Evolutionary conservation across 2,329 filamentous ascomycete genomes (phyloP).

Genomic region (Cercospora janseana): DNA sequence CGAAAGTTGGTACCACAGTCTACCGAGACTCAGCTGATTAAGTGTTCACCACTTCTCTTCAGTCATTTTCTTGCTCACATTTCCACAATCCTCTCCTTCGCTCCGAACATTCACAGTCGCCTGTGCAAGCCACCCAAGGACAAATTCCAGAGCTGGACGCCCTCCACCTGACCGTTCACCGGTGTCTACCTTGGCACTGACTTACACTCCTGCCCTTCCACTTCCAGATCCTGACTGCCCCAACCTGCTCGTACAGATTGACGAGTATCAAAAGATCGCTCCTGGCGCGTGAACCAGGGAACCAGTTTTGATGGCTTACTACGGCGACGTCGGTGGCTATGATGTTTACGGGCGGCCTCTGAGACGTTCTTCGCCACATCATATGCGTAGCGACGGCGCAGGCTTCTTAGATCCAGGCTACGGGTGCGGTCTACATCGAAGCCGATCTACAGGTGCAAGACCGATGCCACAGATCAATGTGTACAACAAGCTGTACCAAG

Average conservation of each 20-base stretch:
- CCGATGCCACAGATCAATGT: conserved; percentile 49
- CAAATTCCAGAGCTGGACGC: too few relatives aligned
- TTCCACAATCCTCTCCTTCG: not conserved
- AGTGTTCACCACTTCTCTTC: conserved; percentile 3
- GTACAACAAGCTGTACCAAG: conserved; percentile 43
- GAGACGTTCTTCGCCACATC: conserved; percentile 25
- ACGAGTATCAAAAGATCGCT: not conserved
- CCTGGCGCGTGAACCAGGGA: conserved; percentile 1
- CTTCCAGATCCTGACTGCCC: not conserved
- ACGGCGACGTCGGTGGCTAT: conserved; percentile 30
- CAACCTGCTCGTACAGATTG: not conserved
- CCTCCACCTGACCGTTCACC: conserved; percentile 15
- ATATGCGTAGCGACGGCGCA: conserved; percentile 23
- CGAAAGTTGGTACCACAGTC: conserved; percentile 11
- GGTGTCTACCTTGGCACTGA: conserved; percentile 11
- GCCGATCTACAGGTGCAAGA: conserved; percentile 45
- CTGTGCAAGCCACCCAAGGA: too few relatives aligned
- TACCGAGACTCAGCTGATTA: conserved; percentile 13
- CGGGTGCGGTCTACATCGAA: conserved; percentile 42
- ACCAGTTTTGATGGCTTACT: conserved; percentile 18
- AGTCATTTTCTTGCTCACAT: not conserved
- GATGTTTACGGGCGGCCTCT: conserved; percentile 21
- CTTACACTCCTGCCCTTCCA: conserved; percentile 2
- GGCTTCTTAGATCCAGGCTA: conserved; percentile 30
- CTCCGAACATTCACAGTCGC: too few relatives aligned